phyloP scores from a whole-genome alignment of 495 filamentous ascomycete species.

The Pyrenopolyporus hunteri region DNA sequence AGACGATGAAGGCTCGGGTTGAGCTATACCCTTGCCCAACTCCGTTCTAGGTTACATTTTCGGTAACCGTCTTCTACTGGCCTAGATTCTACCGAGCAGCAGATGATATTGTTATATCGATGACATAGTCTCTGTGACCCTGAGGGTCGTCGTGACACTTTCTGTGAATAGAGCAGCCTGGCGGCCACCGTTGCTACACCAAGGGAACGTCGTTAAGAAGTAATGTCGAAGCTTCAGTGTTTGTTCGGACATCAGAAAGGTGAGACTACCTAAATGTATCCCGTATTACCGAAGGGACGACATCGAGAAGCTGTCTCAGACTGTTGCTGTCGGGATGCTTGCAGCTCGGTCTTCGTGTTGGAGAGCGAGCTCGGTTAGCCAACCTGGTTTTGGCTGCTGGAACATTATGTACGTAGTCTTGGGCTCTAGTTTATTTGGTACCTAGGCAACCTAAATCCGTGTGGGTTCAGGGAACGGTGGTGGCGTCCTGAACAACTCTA shows the following conservation, averaged over 20 bases:
- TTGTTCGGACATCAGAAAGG: not conserved
- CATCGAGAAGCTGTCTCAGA: not conserved
- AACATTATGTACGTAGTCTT: slow-evolving; percentile 4
- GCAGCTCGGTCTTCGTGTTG: slow-evolving; percentile 15
- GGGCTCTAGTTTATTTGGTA: slow-evolving; percentile 8
- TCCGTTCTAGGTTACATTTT: not conserved
- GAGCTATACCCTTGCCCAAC: slow-evolving; percentile 6
- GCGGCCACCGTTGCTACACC: not conserved
- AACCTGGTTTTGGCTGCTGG: not conserved
- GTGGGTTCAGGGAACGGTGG: not conserved
- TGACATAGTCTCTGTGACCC: slow-evolving; percentile 31
- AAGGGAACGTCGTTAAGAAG: not conserved
- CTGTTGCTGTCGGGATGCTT: slow-evolving; percentile 13
- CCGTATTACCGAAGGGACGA: slow-evolving; percentile 17
- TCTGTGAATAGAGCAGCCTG: not conserved
- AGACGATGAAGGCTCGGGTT: slow-evolving; percentile 15
- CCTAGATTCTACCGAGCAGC: slow-evolving; percentile 16
- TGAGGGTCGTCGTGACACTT: slow-evolving; percentile 8
- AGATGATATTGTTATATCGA: slow-evolving; percentile 14
- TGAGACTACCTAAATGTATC: not conserved
- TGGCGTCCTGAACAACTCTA: slow-evolving; percentile 17
- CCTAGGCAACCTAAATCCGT: slow-evolving; percentile 16
- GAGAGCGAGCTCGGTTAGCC: too few relatives aligned
- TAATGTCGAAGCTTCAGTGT: slow-evolving; percentile 1
- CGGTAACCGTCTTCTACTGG: slow-evolving; percentile 13